Evolutionary conservation across 371 early-diverging fungal genomes (phyloP).

Genomic region (Mucor lusitanicus): DNA sequence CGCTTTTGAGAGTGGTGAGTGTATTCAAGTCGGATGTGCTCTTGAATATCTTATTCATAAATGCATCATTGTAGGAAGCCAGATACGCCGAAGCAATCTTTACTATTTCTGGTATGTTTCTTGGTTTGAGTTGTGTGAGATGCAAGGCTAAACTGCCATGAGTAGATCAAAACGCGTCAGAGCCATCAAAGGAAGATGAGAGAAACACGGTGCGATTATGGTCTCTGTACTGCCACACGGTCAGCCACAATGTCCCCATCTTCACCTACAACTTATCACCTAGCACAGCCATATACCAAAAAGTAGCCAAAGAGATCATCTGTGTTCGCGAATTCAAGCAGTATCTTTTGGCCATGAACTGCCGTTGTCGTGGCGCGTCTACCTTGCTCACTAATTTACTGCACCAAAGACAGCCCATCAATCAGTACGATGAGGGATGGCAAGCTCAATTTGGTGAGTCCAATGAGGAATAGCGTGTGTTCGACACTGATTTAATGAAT

Average conservation of each 20-base stretch:
- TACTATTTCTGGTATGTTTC: slow-evolving; percentile 47
- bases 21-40: not conserved
- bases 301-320: slow-evolving; percentile 64
- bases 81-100: slow-evolving; percentile 52
- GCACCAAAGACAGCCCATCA: slow-evolving; percentile 59
- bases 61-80: slow-evolving; percentile 25
- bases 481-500: not conserved
- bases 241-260: slow-evolving; percentile 54
- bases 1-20: slow-evolving; percentile 48
- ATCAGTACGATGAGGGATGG: slow-evolving; percentile 71
- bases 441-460: slow-evolving; percentile 69
- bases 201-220: slow-evolving; percentile 64
- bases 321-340: slow-evolving; percentile 79
- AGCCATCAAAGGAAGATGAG: slow-evolving; percentile 57
- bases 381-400: slow-evolving; percentile 72
- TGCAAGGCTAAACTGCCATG: not conserved
- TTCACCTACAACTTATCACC: slow-evolving; percentile 72
- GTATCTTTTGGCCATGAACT: slow-evolving; percentile 67
- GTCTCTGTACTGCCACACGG: slow-evolving; percentile 62
- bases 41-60: slow-evolving; percentile 9
- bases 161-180: slow-evolving; percentile 46
- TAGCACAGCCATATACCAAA: slow-evolving; percentile 67
- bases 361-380: slow-evolving; percentile 67
- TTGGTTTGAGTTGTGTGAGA: not conserved
- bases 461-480: not conserved